Evolutionary conservation across 805 yeast species (phyloP).

Genomic region (Kodamaea jinghongensis): DNA sequence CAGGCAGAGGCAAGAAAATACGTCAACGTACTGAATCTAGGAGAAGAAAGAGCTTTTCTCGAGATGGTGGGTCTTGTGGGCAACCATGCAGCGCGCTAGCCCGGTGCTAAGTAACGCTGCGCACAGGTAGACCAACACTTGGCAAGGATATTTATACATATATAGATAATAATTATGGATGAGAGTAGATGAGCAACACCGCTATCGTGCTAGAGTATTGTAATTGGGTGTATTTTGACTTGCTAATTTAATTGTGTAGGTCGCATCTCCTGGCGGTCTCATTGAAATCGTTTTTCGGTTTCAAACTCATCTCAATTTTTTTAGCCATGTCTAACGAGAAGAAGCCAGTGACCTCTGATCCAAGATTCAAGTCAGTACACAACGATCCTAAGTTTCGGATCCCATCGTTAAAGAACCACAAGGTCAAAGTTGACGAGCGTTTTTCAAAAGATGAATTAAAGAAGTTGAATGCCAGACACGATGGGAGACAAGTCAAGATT

Average conservation of each 20-base stretch:
- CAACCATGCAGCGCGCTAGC: conserved; percentile 44
- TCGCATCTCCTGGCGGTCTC: too few species aligned
- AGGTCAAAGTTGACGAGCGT: conserved; percentile 81
- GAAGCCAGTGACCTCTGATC: conserved; percentile 53
- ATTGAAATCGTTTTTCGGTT: conserved; percentile 3
- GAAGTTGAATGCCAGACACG: conserved; percentile 40
- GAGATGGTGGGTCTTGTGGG: conserved; percentile 77
- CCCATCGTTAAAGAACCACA: conserved; percentile 66
- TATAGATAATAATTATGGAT: too few species aligned
- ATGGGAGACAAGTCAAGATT: conserved; percentile 61
- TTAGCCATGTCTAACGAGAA: conserved; percentile 9
- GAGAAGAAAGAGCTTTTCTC: conserved; percentile 80
- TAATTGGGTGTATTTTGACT: too few species aligned
- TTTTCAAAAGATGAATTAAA: conserved; percentile 65
- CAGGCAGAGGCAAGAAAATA: conserved; percentile 79
- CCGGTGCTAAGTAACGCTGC: too few species aligned
- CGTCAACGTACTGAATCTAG: conserved; percentile 61
- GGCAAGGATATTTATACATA: too few species aligned
- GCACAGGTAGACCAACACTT: too few species aligned
- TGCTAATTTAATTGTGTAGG: too few species aligned
- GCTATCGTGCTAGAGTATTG: too few species aligned
- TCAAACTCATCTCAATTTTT: conserved; percentile 1
- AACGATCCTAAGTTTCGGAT: conserved; percentile 85
- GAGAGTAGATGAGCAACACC: too few species aligned
- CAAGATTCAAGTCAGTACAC: conserved; percentile 74